These are phyloP conservation scores for Phytophthora citrophthora DNA, from an alignment of 352 stramenopile species.

Conservation along the genomic window DNA sequence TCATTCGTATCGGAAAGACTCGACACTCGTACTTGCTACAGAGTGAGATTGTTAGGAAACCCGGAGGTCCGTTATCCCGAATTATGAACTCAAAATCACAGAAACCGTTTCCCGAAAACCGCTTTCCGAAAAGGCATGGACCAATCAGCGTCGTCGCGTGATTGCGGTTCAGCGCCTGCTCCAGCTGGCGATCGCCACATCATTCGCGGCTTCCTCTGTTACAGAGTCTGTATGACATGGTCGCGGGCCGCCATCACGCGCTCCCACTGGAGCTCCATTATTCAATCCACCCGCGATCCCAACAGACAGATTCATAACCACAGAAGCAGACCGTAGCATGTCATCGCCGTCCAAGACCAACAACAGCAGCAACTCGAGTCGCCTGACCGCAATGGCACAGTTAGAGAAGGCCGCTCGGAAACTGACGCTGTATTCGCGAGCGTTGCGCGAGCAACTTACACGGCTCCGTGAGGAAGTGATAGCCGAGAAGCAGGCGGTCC, in stretches of 20 bases:
- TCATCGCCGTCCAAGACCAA: conserved; percentile 37
- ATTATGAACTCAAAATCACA: conserved; percentile 23
- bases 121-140: conserved; percentile 27
- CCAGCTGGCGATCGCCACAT: conserved; percentile 36
- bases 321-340: conserved; percentile 20
- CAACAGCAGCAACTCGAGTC: conserved; percentile 15
- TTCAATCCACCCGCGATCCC: conserved; percentile 20
- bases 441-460: conserved; percentile 49
- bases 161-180: conserved; percentile 20
- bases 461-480: conserved; percentile 43
- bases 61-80: conserved; percentile 3
- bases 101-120: conserved; percentile 24
- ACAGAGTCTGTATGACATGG: conserved; percentile 15
- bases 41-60: not conserved
- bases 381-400: conserved; percentile 28
- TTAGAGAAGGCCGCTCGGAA: conserved; percentile 58
- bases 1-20: conserved; percentile 32
- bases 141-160: conserved; percentile 23
- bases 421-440: conserved; percentile 53
- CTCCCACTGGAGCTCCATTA: conserved; percentile 25
- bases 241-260: not conserved
- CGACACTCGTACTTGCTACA: conserved; percentile 6
- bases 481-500: conserved; percentile 44
- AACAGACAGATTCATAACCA: not conserved
- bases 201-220: conserved; percentile 23